phyloP scores from a whole-genome alignment of 1,139 yeast species.

The Yarrowia galli region DNA sequence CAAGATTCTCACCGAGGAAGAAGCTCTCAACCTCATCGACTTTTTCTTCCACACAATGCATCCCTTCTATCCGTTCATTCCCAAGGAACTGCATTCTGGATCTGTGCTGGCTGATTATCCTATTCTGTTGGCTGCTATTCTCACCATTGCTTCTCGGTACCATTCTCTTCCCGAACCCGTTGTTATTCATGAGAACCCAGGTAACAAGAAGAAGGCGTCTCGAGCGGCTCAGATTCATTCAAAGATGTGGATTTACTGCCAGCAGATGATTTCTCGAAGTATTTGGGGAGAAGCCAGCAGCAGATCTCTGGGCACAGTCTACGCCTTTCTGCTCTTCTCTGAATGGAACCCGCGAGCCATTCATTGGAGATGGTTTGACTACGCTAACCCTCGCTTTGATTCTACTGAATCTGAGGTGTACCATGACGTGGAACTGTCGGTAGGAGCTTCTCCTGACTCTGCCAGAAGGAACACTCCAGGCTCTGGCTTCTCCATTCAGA shows the following conservation, averaged over 20 bases:
- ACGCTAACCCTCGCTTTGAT: constrained; percentile 62
- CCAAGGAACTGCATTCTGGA: constrained; percentile 72
- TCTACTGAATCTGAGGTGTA: constrained; percentile 30
- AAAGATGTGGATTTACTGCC: constrained; percentile 83
- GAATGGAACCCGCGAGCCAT: constrained; percentile 97
- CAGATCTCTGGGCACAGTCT: constrained; percentile 82
- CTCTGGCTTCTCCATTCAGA: background rate
- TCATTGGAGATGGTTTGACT: constrained; percentile 87
- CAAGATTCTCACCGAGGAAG: constrained; percentile 69
- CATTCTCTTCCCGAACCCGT: constrained; percentile 43
- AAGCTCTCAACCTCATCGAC: constrained; percentile 68
- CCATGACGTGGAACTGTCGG: constrained; percentile 32
- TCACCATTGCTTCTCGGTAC: constrained; percentile 81
- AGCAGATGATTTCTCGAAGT: constrained; percentile 79
- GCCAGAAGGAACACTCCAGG: constrained; percentile 42
- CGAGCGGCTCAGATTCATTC: constrained; percentile 58
- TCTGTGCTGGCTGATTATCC: constrained; percentile 78
- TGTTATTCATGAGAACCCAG: constrained; percentile 19
- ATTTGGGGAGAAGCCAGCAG: constrained; percentile 96
- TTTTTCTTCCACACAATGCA: constrained; percentile 80
- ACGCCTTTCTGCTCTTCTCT: constrained; percentile 84
- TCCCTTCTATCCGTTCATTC: constrained; percentile 89
- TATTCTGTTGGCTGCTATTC: constrained; percentile 75
- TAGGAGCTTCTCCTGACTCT: constrained; percentile 42
- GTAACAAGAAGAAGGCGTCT: constrained; percentile 14